Percentiles rank a stretch among this genome's conserved stretches.
Evolutionary conservation across 192 early-diverging fungal species (phyloP).

Genomic region (Helicostylum pulchrum): DNA sequence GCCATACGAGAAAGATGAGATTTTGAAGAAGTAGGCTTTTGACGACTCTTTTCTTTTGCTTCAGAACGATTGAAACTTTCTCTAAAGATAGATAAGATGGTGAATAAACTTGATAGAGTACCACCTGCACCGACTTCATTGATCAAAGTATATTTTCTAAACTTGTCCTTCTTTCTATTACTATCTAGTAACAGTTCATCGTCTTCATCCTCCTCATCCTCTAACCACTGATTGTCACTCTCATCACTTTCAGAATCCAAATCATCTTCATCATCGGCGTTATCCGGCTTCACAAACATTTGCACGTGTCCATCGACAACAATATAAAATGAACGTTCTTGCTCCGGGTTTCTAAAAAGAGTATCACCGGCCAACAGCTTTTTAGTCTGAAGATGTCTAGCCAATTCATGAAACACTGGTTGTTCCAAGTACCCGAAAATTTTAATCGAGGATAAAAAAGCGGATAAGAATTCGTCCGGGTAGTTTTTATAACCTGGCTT

Average conservation of each 20-base stretch:
- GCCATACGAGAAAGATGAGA: conserved; percentile 8
- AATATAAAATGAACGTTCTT: conserved; percentile 86
- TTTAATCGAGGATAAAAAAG: conserved; percentile 83
- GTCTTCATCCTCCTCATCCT: conserved; percentile 28
- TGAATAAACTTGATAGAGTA: conserved; percentile 89
- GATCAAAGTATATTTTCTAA: conserved; percentile 62
- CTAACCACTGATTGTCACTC: conserved; percentile 21
- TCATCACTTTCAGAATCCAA: conserved; percentile 28
- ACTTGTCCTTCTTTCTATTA: conserved; percentile 34
- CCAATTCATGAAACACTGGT: conserved; percentile 94
- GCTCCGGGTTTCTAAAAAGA: conserved; percentile 62
- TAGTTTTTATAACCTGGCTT: conserved; percentile 40
- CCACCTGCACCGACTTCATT: conserved; percentile 90
- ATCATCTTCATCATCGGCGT: conserved; percentile 34
- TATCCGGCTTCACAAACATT: conserved; percentile 72
- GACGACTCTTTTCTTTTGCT: conserved; percentile 36
- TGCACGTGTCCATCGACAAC: conserved; percentile 95
- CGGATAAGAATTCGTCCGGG: conserved; percentile 75
- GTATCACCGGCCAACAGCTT: conserved; percentile 71
- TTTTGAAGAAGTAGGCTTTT: not conserved
- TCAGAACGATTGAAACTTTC: conserved; percentile 63
- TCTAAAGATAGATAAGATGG: conserved; percentile 86
- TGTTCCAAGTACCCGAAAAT: conserved; percentile 97
- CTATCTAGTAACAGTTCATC: not conserved
- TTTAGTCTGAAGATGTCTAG: conserved; percentile 81